A percentile compares a stretch with the other conserved stretches of the same genome.
phyloP scores from a whole-genome alignment of 164 flowering plant species.

The Buxus sempervirens region DNA sequence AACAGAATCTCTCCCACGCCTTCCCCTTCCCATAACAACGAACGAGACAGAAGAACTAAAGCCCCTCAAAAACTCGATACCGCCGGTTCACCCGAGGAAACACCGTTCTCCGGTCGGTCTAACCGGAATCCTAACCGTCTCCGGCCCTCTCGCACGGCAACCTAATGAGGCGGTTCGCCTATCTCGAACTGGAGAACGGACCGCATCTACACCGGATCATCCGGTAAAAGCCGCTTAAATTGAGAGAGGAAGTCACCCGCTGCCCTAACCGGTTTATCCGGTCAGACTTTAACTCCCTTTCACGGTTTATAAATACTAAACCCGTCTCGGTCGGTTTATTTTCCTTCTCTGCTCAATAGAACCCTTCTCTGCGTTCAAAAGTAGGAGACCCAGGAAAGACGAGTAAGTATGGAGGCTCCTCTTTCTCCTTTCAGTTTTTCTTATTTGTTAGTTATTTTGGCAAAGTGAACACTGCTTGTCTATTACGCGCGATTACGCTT shows the following conservation, averaged over 20 bases:
- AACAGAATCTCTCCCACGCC: not conserved
- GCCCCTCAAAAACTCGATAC: not conserved
- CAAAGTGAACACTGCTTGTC: not conserved
- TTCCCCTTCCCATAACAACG: not conserved
- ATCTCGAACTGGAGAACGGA: not conserved
- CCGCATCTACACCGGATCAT: slow-evolving; percentile 11
- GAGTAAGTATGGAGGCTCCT: slow-evolving; percentile 20
- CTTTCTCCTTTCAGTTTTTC: not conserved
- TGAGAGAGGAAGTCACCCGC: not conserved
- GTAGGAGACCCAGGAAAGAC: slow-evolving; percentile 5
- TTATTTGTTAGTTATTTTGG: not conserved
- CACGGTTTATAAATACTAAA: slow-evolving; percentile 24
- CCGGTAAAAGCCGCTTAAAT: slow-evolving; percentile 11
- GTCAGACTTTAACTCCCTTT: slow-evolving; percentile 21
- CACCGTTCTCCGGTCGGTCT: slow-evolving; percentile 4
- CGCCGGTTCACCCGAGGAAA: slow-evolving; percentile 9
- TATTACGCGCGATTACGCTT: not conserved
- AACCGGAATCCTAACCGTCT: slow-evolving; percentile 14
- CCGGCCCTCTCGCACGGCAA: slow-evolving; percentile 7
- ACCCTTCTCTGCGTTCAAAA: not conserved
- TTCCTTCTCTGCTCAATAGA: not conserved
- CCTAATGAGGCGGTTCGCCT: slow-evolving; percentile 8
- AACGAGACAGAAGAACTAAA: not conserved
- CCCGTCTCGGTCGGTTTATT: slow-evolving; percentile 20
- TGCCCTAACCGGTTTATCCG: slow-evolving; percentile 60